Evolutionary conservation across 352 stramenopile genomes (phyloP).

Genomic region (Globisporangium ultimum): DNA sequence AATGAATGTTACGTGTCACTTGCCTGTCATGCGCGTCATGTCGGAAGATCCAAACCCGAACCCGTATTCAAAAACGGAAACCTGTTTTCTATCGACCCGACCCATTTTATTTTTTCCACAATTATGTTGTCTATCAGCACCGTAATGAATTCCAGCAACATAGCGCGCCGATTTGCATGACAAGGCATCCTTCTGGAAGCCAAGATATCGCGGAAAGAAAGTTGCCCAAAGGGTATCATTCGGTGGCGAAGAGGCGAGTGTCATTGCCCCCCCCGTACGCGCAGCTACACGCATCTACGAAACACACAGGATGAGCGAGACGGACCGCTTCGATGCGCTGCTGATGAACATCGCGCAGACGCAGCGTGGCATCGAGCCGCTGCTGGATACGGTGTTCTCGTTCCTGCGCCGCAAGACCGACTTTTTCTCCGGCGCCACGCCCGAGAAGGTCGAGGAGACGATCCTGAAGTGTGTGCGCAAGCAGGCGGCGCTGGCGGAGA

Average conservation of each 20-base stretch:
- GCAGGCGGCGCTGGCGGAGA: slow-evolving; percentile 85
- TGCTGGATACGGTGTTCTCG: slow-evolving; percentile 98
- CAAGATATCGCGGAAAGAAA: background rate
- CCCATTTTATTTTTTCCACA: no score
- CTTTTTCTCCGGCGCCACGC: slow-evolving; percentile 94
- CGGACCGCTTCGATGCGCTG: slow-evolving; percentile 91
- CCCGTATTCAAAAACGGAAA: background rate
- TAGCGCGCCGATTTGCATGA: no score
- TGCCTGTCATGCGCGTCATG: background rate
- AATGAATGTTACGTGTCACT: no score
- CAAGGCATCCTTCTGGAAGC: background rate
- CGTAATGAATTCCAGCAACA: background rate
- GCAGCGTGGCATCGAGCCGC: slow-evolving; percentile 95
- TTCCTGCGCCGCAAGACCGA: slow-evolving; percentile 99
- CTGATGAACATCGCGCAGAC: slow-evolving; percentile 98
- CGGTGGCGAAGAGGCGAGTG: background rate
- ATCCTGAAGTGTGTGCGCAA: slow-evolving; percentile 91
- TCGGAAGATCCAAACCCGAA: background rate
- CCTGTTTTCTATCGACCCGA: background rate
- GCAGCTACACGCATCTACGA: no score
- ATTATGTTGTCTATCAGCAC: no score
- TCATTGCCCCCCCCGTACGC: no score
- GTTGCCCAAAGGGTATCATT: background rate
- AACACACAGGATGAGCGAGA: slow-evolving; percentile 48
- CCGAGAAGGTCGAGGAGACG: slow-evolving; percentile 71